These are phyloP conservation scores for Cyathus striatus DNA, from an alignment of 768 basidiomycete genomes.

Conservation along the genomic window DNA sequence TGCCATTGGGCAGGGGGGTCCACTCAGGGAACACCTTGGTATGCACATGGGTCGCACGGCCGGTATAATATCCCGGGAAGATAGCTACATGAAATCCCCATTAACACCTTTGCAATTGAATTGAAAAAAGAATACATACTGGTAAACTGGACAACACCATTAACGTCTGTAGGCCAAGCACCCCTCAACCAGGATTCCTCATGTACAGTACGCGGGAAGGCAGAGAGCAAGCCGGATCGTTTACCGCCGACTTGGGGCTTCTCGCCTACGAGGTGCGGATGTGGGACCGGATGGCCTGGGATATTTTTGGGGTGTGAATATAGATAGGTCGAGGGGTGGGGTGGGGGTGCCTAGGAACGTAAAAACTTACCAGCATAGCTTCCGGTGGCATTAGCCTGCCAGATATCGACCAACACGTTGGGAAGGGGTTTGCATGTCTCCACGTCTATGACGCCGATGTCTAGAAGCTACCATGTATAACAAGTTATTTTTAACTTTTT, in stretches of 20 bases:
- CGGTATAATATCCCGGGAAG: slow-evolving; percentile 54
- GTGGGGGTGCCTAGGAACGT: not conserved
- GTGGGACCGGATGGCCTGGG: slow-evolving; percentile 43
- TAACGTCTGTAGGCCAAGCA: slow-evolving; percentile 48
- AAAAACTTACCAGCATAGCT: slow-evolving; percentile 38
- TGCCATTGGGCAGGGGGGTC: slow-evolving; percentile 35
- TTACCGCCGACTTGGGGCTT: slow-evolving; percentile 42
- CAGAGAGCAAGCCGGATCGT: slow-evolving; percentile 34
- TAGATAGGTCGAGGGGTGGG: not conserved
- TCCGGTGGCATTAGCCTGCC: slow-evolving; percentile 55
- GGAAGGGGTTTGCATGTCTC: slow-evolving; percentile 51
- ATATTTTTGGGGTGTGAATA: not conserved
- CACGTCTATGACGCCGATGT: slow-evolving; percentile 55
- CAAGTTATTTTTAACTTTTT: too few species aligned
- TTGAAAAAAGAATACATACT: slow-evolving; percentile 25
- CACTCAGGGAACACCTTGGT: slow-evolving; percentile 50
- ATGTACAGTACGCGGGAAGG: slow-evolving; percentile 36
- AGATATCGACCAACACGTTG: slow-evolving; percentile 54
- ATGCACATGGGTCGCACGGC: slow-evolving; percentile 51
- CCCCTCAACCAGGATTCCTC: slow-evolving; percentile 47
- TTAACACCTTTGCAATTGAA: too few species aligned
- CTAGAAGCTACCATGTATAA: slow-evolving; percentile 45
- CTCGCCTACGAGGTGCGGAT: slow-evolving; percentile 35
- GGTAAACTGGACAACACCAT: slow-evolving; percentile 50
- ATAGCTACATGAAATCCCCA: slow-evolving; percentile 37